Evolutionary conservation across 106 monocot genomes (phyloP).

Genomic region (Posidonia australis): DNA sequence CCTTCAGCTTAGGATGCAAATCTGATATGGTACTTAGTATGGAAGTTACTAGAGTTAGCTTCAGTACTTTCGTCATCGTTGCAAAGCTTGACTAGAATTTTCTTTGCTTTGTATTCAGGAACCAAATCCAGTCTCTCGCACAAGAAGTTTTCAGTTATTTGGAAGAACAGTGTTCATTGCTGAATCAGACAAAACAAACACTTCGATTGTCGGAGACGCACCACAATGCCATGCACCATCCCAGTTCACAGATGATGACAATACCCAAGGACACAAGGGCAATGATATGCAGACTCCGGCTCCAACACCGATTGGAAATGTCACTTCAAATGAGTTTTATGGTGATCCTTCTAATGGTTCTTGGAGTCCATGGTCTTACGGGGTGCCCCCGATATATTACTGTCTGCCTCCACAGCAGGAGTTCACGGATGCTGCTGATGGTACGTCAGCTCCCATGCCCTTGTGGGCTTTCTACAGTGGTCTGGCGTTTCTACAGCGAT

Average conservation of each 20-base stretch:
- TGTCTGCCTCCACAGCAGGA: slow-evolving; percentile 19
- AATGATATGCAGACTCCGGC: slow-evolving; percentile 2
- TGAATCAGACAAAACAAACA: too few species aligned
- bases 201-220: too few species aligned
- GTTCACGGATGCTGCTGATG: too few species aligned
- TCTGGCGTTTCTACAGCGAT: neutral
- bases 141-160: slow-evolving; percentile 44
- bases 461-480: slow-evolving; percentile 22
- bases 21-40: slow-evolving; percentile 26
- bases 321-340: neutral
- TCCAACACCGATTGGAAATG: neutral
- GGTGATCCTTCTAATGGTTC: neutral
- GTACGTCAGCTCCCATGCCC: slow-evolving; percentile 10
- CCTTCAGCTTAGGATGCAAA: slow-evolving; percentile 2
- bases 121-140: slow-evolving; percentile 2
- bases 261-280: neutral
- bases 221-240: too few species aligned
- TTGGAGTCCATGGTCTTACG: slow-evolving; percentile 19
- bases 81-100: neutral
- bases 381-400: slow-evolving; percentile 21
- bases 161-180: slow-evolving; percentile 36
- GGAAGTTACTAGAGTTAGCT: neutral
- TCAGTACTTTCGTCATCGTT: neutral
- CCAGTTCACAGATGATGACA: neutral
- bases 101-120: slow-evolving; percentile 17